These are phyloP conservation scores for Polysphondylium violaceum DNA, from an alignment of 78 protist genomes.

Conservation along the genomic window DNA sequence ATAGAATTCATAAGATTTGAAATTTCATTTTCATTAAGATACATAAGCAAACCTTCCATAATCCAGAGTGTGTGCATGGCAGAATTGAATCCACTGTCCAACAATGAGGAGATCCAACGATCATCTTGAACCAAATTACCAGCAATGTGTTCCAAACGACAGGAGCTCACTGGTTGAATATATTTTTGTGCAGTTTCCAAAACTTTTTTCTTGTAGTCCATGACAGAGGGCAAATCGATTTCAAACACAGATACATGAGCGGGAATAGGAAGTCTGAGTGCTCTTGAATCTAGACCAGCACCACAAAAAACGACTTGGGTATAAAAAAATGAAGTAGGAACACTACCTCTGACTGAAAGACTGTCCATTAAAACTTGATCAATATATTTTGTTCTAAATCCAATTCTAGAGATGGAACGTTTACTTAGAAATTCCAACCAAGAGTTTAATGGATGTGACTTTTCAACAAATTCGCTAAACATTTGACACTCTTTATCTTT, in stretches of 20 bases:
- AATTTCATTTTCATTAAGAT: constrained; percentile 16
- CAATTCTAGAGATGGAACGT: background rate
- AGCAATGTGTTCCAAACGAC: background rate
- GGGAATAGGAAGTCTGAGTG: constrained; percentile 17
- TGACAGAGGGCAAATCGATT: constrained; percentile 34
- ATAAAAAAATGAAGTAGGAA: too few relatives aligned
- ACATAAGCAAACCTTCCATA: constrained; percentile 60
- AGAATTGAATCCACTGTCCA: constrained; percentile 29
- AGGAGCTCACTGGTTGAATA: background rate
- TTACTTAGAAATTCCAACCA: constrained; percentile 7
- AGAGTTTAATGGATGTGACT: background rate
- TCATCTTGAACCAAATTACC: constrained; percentile 4
- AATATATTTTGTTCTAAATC: constrained; percentile 16
- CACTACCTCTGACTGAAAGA: background rate
- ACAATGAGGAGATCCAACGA: constrained; percentile 11
- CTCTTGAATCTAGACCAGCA: constrained; percentile 41
- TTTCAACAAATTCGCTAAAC: background rate
- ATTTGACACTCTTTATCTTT: background rate
- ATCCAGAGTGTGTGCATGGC: constrained; percentile 41
- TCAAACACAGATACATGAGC: constrained; percentile 17
- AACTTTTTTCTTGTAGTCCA: constrained; percentile 4
- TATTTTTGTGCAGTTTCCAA: background rate
- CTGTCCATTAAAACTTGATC: constrained; percentile 16
- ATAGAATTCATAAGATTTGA: background rate
- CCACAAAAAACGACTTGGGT: constrained; percentile 57